Evolutionary conservation across 106 monocot species (phyloP), one percentile per base, ranked within the genome.

Genomic region (Dendrobium catenatum): DNA sequence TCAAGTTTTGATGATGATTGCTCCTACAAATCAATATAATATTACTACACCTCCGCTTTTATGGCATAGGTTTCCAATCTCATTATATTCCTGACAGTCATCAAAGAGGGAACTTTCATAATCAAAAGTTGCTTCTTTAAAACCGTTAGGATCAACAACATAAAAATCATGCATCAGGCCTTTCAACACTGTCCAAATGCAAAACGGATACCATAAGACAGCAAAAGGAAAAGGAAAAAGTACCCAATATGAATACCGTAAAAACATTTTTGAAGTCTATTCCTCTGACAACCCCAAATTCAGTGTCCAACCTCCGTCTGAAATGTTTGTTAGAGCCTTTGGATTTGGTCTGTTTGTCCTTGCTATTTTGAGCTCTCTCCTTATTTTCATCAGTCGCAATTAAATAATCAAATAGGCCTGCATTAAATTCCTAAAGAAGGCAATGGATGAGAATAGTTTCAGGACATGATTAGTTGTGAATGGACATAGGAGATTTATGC

Each of bases 201-300:
- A 51, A 51, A 51, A 13, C 13, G 51, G 13, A 51, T 51, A 13
- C 51, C 5, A 70, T 3, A 15, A 70, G 20, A 37, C 16, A 70
- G 70, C 4, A 3, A 43, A 74, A 7, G 20, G 44, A 74, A 16
- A 15, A 15, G 51, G 13, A 13, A 75, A 74, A 19, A 44, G 7
- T 20, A 42, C 27, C 11, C 2, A 48, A 82, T 73, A 6, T 47
- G 77, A 89, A 66, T 88, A 96, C 96, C 80, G 96, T 96, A 76
- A 85, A 96, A 31, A 96, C 96, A 86, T 96, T 90, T 85, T 96
- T 96, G 90, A 96, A 96, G 82, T 96, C 96, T 59, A 96, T 88
- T 86, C 96, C 96, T 89, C 96, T 96, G 44, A 94, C 96, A n/a
- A 94, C 96, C 18, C 96, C 94, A 79, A 96, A 96, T 82, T 96